These are phyloP conservation scores for Silene conica DNA, from an alignment of 148 eudicot species.

Conservation along the genomic window DNA sequence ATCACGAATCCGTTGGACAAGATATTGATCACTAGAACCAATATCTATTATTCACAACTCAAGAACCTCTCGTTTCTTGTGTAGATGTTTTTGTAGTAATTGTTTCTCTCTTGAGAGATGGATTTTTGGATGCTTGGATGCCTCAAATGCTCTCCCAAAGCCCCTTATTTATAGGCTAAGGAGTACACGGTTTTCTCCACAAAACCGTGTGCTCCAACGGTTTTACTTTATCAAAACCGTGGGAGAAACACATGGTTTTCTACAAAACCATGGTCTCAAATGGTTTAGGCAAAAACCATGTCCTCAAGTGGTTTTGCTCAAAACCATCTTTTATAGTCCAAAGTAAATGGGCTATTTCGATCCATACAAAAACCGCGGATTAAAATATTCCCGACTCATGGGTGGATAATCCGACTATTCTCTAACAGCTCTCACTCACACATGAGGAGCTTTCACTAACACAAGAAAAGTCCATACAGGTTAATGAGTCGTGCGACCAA, in stretches of 20 bases:
- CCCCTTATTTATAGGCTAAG: no score
- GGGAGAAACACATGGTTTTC: no score
- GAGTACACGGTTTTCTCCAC: no score
- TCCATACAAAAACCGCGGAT: background rate
- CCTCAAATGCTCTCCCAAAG: background rate
- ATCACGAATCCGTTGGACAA: background rate
- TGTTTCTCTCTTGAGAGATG: no score
- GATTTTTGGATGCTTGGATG: background rate
- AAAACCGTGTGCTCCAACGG: no score
- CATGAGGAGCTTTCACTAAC: background rate
- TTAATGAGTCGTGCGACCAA: background rate
- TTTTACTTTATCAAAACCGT: no score
- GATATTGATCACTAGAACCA: background rate
- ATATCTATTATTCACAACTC: background rate
- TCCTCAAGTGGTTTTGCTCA: background rate
- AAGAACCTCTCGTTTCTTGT: background rate
- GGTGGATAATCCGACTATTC: background rate
- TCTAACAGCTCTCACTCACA: background rate
- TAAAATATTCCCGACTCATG: background rate
- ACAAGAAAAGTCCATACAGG: background rate
- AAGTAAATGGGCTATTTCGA: background rate
- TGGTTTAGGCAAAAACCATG: no score
- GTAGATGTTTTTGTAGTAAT: no score
- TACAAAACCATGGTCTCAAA: no score
- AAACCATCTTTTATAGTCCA: background rate